Conservation (phyloP, 495 filamentous ascomycete genomes). For the Aspergillus cristatus region DNA sequence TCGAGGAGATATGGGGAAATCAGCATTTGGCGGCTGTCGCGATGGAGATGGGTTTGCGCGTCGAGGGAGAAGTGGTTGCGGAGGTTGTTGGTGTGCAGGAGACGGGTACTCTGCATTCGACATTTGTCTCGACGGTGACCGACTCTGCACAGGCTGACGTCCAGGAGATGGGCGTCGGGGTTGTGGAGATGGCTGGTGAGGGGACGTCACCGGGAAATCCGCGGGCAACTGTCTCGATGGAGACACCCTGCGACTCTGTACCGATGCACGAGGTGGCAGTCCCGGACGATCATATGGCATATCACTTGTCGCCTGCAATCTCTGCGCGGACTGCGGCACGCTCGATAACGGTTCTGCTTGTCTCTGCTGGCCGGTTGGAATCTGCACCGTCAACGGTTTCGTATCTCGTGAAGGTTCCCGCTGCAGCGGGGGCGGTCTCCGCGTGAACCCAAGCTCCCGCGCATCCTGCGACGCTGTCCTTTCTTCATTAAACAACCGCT, state of each 20-base stretch:
- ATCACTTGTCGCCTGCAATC: constrained; percentile 19
- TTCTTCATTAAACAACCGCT: constrained; percentile 22
- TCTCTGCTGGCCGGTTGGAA: constrained; percentile 17
- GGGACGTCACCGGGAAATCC: too few species aligned
- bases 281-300: constrained; percentile 46
- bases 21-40: too few species aligned
- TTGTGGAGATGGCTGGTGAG: too few species aligned
- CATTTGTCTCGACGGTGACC: constrained; percentile 24
- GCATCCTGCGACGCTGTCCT: constrained; percentile 13
- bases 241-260: constrained; percentile 18
- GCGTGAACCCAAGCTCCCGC: constrained; percentile 23
- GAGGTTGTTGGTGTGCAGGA: constrained; percentile 11
- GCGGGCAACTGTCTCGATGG: constrained; percentile 24
- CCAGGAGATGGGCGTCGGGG: too few species aligned
- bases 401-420: constrained; percentile 20
- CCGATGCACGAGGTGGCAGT: constrained; percentile 42
- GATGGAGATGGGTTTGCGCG: too few species aligned
- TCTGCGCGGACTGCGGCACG: constrained; percentile 19
- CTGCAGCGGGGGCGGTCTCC: constrained; percentile 13
- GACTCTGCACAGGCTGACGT: constrained; percentile 16
- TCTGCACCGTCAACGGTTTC: constrained; percentile 28
- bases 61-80: too few species aligned
- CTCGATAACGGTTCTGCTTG: constrained; percentile 14
- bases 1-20: too few species aligned
- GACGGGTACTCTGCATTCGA: constrained; percentile 7